phyloP scores from a whole-genome alignment of 805 yeast species.

The Yarrowia hollandica region DNA sequence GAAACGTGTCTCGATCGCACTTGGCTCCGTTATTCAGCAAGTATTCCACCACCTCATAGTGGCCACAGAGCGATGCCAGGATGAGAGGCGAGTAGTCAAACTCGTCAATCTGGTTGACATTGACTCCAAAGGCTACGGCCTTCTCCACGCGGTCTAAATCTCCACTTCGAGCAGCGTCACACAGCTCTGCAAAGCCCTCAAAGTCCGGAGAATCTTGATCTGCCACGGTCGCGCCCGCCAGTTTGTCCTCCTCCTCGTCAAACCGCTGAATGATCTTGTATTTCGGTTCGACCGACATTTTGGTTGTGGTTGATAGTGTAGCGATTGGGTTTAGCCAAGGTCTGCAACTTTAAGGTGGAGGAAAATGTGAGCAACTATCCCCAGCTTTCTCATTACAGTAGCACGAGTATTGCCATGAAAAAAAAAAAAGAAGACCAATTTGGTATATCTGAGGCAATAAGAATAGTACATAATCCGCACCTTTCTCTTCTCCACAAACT shows the following conservation, averaged over 20 bases:
- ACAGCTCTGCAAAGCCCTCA: slow-evolving; percentile 45
- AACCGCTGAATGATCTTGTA: slow-evolving; percentile 23
- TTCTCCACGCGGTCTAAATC: slow-evolving; percentile 64
- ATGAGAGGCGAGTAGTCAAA: slow-evolving; percentile 77
- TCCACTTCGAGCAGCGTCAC: slow-evolving; percentile 68
- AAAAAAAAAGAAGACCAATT: no score
- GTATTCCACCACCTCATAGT: slow-evolving; percentile 59
- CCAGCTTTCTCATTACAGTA: no score
- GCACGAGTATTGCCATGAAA: no score
- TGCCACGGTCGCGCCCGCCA: neutral
- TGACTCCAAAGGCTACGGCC: slow-evolving; percentile 54
- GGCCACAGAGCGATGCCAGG: slow-evolving; percentile 75
- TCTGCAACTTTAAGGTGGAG: neutral
- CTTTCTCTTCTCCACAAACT: no score
- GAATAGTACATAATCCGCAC: no score
- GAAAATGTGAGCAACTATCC: no score
- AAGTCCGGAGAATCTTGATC: neutral
- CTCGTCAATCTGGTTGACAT: slow-evolving; percentile 59
- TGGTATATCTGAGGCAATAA: no score
- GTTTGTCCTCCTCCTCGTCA: slow-evolving; percentile 18
- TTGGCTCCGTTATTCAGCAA: slow-evolving; percentile 67
- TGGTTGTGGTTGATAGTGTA: neutral
- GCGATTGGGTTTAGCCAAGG: slow-evolving; percentile 1
- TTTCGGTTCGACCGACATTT: slow-evolving; percentile 13
- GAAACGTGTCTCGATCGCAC: slow-evolving; percentile 78